Base-by-base conservation (phyloP, 345 rosid genomes). In the Brassica juncea region DNA sequence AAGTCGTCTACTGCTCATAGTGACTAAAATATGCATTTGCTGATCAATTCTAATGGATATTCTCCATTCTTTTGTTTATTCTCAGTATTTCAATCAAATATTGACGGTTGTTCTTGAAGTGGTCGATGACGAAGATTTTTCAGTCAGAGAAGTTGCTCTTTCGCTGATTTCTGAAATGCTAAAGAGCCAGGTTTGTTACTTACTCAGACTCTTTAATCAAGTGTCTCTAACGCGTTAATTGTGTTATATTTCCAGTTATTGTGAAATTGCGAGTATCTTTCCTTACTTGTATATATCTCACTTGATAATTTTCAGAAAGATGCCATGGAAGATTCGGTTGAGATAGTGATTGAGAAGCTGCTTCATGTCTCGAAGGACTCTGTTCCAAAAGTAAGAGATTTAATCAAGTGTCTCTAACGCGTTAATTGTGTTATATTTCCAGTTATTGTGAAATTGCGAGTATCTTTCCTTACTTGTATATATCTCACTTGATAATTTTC, bases 81-180 rank as follows among this genome's bases (percentile, higher is more conserved):
- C 77, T 84, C 97, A 95, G 99, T 93, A 90, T 83, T 89, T 92
- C 88, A 95, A 93, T 85, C 99, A 91, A 86, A 93, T 95, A 84
- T 85, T 93, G 89, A 90, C 94, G 65, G 92, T 90, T 72, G 97
- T 95, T 77, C 98, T 95, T 78, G 99, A 95, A 85, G 92, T 91
- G 80, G 75, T 93, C 63, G 98, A 93, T 84, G 92, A 88, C 69
- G 77, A 89, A 58, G 94, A 90, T 83, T 82, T 86, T 60, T 80
- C 93, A 55, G 83, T 89, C 66, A 88, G 91, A 62, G 99, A 93
- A 82, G 84, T 87, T 80, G 86, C 92, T 77, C 88, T 93, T 73
- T 89, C 86, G 28, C 84, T 95, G 86, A 87, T 95, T 39, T 73
- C 82, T 77, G 98, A 91, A 82, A 90, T 93, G 94, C 88, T 95